These are phyloP conservation scores for Populus hybrid DNA, from an alignment of 441 rosid genomes.

Conservation along the genomic window DNA sequence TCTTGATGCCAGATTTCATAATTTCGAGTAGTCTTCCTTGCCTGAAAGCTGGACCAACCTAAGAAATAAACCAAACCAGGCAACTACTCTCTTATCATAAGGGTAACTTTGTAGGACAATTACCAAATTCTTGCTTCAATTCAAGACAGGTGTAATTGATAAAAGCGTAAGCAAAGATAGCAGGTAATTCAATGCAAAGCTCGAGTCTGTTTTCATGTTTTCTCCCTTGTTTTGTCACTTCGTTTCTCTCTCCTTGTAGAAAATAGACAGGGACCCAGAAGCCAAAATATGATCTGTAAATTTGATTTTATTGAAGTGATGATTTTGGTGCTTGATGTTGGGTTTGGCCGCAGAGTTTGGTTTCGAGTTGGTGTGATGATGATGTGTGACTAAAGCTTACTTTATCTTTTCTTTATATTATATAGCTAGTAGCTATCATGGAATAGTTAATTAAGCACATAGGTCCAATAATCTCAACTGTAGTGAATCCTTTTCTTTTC, in stretches of 20 bases:
- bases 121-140: slow-evolving; percentile 8
- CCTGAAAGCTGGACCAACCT: background rate
- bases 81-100: background rate
- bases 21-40: background rate
- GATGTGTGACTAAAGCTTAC: slow-evolving; percentile 18
- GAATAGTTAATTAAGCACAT: slow-evolving; percentile 7
- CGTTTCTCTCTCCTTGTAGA: background rate
- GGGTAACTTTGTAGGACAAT: background rate
- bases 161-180: slow-evolving; percentile 4
- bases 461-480: slow-evolving; percentile 11
- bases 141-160: background rate
- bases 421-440: background rate
- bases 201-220: background rate
- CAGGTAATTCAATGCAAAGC: slow-evolving; percentile 1
- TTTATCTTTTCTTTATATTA: background rate
- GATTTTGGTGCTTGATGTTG: slow-evolving; percentile 13
- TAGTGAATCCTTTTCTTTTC: slow-evolving; percentile 22
- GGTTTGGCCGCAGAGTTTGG: slow-evolving; percentile 16
- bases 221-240: background rate
- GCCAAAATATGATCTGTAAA: slow-evolving; percentile 12
- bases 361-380: slow-evolving; percentile 15
- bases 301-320: slow-evolving; percentile 15
- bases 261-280: background rate
- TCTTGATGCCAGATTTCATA: slow-evolving; percentile 1
- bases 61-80: slow-evolving; percentile 1